Base-by-base conservation (phyloP, 108 stramenopile species). In the Nitzschia sp. region DNA sequence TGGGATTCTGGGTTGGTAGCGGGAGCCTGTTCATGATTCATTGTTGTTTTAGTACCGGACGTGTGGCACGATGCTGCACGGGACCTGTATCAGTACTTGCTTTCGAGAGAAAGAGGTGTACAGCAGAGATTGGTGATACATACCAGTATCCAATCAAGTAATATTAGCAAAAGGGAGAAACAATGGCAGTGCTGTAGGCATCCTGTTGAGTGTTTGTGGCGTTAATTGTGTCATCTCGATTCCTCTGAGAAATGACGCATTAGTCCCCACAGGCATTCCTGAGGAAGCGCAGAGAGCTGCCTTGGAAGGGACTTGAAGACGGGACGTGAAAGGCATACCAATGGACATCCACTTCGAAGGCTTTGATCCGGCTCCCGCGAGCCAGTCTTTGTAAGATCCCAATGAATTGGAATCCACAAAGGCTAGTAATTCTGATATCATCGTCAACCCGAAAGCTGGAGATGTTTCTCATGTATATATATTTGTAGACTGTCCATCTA, bases 281-380 rank as follows among this genome's bases (percentile, higher is more conserved):
- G 43, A 41, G 21, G 22, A 44, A 22, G 3, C 37, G 40, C 51
- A 58, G 46, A 42, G 57, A 41, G 17, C 21, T 44, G 58, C 48
- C n/a, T 34, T 34, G 29, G 29, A 34, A 34, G 5, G 29, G 29
- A 34, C 29, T 34, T 34, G 29, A 34, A 34, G 29, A 34, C 29
- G 29, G 29, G 29, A 1, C 29, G 5, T 34, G 29, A 34, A 34
- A 34, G 29, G 5, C 29, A 34, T 34, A 34, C 29, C 29, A 34
- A 34, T 34, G 29, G 29, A 34, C 29, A 34, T 34, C 29, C 29
- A 34, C 29, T 34, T 34, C 40, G 54, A 44, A 43, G 70, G 60
- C 60, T 71, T 71, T 40, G 60, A 61, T 62, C 70, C 60, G 60
- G 70, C 70, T 71, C 70, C 70, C 70, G 48, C 53, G 70, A 71